Conservation (phyloP, 495 filamentous ascomycete species). For the Penicillium pancosmium region DNA sequence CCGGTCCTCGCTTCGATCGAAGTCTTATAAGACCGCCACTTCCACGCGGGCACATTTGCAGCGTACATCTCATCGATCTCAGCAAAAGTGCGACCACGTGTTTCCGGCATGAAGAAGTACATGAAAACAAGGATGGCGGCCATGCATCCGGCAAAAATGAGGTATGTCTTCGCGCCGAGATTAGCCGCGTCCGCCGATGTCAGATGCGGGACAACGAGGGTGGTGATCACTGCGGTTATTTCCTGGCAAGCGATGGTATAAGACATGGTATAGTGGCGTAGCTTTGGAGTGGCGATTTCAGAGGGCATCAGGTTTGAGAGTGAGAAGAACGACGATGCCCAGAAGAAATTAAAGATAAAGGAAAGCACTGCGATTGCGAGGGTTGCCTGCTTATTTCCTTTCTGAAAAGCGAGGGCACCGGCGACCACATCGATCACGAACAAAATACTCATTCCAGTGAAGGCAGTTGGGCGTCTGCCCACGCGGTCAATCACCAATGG, state of each 20-base stretch:
- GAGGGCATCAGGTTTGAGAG: slow-evolving; percentile 41
- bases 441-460: slow-evolving; percentile 35
- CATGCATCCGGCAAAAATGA: slow-evolving; percentile 44
- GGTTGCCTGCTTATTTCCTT: slow-evolving; percentile 18
- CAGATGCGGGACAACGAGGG: slow-evolving; percentile 37
- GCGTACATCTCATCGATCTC: slow-evolving; percentile 60
- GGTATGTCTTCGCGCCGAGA: slow-evolving; percentile 42
- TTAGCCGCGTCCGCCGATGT: slow-evolving; percentile 42
- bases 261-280: slow-evolving; percentile 44
- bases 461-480: slow-evolving; percentile 41
- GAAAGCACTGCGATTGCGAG: slow-evolving; percentile 31
- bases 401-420: slow-evolving; percentile 33
- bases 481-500: slow-evolving; percentile 41
- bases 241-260: slow-evolving; percentile 44
- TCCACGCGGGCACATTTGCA: slow-evolving; percentile 46
- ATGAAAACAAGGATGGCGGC: slow-evolving; percentile 48
- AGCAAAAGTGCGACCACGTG: slow-evolving; percentile 51
- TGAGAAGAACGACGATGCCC: slow-evolving; percentile 40
- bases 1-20: slow-evolving; percentile 23
- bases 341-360: slow-evolving; percentile 46
- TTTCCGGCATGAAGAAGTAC: slow-evolving; percentile 56
- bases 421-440: slow-evolving; percentile 34
- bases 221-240: slow-evolving; percentile 41
- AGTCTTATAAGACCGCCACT: slow-evolving; percentile 38
- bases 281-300: slow-evolving; percentile 45